Evolutionary conservation across 306 rosid genomes (phyloP).

Genomic region (Cucurbita pepo): DNA sequence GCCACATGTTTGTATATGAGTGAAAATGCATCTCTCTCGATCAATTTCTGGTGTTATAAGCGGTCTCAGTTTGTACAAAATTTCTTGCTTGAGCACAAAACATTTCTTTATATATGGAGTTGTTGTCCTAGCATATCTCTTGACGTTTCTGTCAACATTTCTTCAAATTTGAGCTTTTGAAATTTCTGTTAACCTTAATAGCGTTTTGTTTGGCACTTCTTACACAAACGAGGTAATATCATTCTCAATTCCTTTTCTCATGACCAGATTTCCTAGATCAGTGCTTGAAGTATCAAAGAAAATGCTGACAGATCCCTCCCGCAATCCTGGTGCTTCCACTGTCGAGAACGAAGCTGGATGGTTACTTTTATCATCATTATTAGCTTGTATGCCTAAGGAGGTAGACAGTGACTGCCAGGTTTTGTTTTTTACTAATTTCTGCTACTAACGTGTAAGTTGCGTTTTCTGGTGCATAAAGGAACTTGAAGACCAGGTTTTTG

Average conservation of each 20-base stretch:
- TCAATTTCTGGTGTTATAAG: neutral
- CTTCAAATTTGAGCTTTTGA: neutral
- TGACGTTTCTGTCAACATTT: neutral
- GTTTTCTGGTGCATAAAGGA: constrained; percentile 41
- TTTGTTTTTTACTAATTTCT: constrained; percentile 1
- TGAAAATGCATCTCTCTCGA: neutral
- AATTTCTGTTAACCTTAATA: neutral
- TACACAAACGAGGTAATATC: neutral
- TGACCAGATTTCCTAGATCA: constrained; percentile 62
- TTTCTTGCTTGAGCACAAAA: neutral
- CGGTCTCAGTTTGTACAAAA: neutral
- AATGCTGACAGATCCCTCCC: constrained; percentile 64
- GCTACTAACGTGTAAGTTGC: neutral
- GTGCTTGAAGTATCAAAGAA: constrained; percentile 80
- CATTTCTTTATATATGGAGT: neutral
- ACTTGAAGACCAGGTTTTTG: constrained; percentile 83
- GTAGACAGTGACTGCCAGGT: constrained; percentile 18
- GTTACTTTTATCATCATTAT: constrained; percentile 79
- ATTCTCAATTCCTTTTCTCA: neutral
- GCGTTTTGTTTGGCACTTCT: neutral
- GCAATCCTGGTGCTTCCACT: constrained; percentile 49
- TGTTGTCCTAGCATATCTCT: neutral
- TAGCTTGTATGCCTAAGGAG: constrained; percentile 87
- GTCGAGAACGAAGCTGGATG: constrained; percentile 96
- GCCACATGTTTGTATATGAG: neutral